phyloP scores from a whole-genome alignment of 2,329 filamentous ascomycete species.

The Xylaria multiplex region DNA sequence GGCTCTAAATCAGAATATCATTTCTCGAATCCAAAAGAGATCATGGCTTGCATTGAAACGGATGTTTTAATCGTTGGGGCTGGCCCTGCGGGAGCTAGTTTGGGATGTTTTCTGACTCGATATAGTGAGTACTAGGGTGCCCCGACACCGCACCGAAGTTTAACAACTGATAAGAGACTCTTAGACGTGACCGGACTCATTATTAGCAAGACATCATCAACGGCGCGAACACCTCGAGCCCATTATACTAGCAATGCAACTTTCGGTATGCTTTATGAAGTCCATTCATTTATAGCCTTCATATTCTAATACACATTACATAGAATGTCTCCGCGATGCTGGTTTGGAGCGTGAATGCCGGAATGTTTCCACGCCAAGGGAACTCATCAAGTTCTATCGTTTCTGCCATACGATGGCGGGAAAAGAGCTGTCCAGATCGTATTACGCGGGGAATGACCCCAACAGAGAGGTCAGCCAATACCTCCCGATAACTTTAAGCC shows the following conservation, averaged over 20 bases:
- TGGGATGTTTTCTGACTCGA: constrained; percentile 30
- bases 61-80: constrained; percentile 35
- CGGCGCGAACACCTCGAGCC: constrained; percentile 32
- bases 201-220: constrained; percentile 32
- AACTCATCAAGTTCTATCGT: constrained; percentile 33
- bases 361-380: constrained; percentile 23
- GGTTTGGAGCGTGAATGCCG: constrained; percentile 29
- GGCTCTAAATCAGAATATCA: neutral
- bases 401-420: constrained; percentile 32
- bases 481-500: neutral
- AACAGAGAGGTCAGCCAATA: constrained; percentile 22
- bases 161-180: constrained; percentile 4
- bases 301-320: constrained; percentile 1
- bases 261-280: constrained; percentile 20
- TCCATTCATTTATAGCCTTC: neutral
- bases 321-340: constrained; percentile 35
- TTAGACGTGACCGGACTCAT: constrained; percentile 33
- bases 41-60: constrained; percentile 31
- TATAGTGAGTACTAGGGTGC: constrained; percentile 20
- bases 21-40: neutral
- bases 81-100: constrained; percentile 32
- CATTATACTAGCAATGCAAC: constrained; percentile 33
- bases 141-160: neutral
- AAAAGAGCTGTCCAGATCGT: constrained; percentile 32
- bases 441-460: constrained; percentile 29